These are phyloP conservation scores for Crucihimalaya himalaica DNA, from an alignment of 345 rosid species.

Conservation along the genomic window DNA sequence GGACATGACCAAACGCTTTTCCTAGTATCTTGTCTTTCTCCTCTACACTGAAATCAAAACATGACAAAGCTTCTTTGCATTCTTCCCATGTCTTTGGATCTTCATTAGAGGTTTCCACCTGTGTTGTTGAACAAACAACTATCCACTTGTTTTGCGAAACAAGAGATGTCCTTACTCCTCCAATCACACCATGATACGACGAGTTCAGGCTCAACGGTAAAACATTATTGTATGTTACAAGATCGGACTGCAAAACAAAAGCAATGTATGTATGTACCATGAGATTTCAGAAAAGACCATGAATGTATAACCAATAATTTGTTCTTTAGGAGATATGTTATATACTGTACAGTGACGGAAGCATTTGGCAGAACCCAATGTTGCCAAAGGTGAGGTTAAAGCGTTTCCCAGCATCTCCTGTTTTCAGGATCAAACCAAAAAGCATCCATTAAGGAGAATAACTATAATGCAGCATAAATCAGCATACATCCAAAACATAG, in stretches of 20 bases:
- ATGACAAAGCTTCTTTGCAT: constrained; percentile 66
- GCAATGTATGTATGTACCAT: not conserved
- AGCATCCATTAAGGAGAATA: not conserved
- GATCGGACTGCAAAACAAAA: constrained; percentile 52
- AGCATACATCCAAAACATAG: not conserved
- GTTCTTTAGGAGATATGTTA: constrained; percentile 5
- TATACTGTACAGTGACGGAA: constrained; percentile 41
- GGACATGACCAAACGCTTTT: constrained; percentile 81
- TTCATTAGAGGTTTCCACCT: constrained; percentile 44
- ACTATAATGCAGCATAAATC: not conserved
- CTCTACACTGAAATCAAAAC: constrained; percentile 56
- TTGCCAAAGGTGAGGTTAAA: constrained; percentile 56
- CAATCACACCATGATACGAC: constrained; percentile 19
- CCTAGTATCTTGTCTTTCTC: constrained; percentile 89
- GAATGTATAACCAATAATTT: too few species aligned
- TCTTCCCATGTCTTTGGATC: constrained; percentile 78
- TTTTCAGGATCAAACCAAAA: constrained; percentile 19
- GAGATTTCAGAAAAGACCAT: constrained; percentile 13
- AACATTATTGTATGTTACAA: constrained; percentile 34
- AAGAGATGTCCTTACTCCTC: constrained; percentile 26
- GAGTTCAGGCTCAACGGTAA: constrained; percentile 33
- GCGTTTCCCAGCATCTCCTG: constrained; percentile 67
- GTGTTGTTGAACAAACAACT: constrained; percentile 43
- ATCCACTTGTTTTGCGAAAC: constrained; percentile 49
- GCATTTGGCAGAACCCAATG: constrained; percentile 35